Evolutionary conservation across 2,329 filamentous ascomycete species (phyloP).

Genomic region (Rasamsonia emersonii): DNA sequence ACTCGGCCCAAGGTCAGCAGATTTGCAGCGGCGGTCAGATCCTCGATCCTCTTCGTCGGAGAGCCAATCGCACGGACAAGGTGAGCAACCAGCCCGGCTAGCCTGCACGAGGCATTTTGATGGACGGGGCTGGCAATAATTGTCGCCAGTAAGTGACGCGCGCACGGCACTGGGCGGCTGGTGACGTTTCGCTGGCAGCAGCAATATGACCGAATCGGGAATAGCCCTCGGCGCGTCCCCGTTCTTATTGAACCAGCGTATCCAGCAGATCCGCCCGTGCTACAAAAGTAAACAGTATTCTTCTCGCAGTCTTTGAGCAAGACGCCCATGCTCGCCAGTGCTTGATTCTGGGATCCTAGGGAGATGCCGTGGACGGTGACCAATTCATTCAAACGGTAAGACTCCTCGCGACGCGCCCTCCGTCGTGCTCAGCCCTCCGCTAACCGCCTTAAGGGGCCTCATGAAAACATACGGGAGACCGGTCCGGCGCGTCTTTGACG

Average conservation of each 20-base stretch:
- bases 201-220: conserved; percentile 16
- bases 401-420: not conserved
- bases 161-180: conserved; percentile 1
- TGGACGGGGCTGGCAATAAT: conserved; percentile 2
- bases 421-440: conserved; percentile 4
- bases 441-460: conserved; percentile 32
- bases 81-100: no score
- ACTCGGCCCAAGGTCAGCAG: no score
- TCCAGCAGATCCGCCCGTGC: no score
- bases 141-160: conserved; percentile 1
- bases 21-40: no score
- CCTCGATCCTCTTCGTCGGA: no score
- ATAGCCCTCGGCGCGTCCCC: no score
- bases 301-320: no score
- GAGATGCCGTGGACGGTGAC: conserved; percentile 44
- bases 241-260: no score
- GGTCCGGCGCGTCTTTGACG: conserved; percentile 39
- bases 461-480: conserved; percentile 43
- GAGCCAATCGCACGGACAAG: no score
- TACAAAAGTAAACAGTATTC: no score
- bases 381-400: conserved; percentile 43
- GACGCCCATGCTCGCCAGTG: not conserved
- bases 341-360: conserved; percentile 11
- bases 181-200: conserved; percentile 4
- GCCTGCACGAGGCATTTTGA: conserved; percentile 4